Evolutionary conservation across 208 protist species (phyloP), one percentile per base, ranked within the genome.

Genomic region (Vickermania spadyakhi): DNA sequence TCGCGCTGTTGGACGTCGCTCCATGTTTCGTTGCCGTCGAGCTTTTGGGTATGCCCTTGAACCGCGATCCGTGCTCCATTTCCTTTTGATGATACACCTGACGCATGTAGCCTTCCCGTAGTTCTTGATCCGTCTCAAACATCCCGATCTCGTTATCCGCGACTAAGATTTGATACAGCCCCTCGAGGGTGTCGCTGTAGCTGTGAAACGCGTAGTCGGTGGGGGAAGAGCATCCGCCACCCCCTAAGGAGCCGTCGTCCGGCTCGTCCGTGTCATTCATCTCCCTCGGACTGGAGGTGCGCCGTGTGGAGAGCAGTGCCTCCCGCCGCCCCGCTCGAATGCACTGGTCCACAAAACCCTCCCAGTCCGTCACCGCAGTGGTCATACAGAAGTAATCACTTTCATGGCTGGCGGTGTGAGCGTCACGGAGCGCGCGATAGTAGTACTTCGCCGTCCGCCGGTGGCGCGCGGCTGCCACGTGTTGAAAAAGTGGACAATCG

Each of bases 391-490:
- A 86, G 58, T 79, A 90, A 41, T 90, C 83, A 52, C 72, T 81
- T 7, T 84, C 77, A 0, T 57, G 58, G 7, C 69, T 58, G 0
- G 70, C 70, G 31, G 62, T 60, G 0, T 73, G 56, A 26, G 66
- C 60, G 36, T 45, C 36, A 49, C 83, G 83, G 52, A 85, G 55
- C 11, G 73, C 69, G 31, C 83, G 70, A 31, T 77, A 87, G 65
- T 90, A 90, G 59, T 90, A 90, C 71, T 90, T 90, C 3, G 77
- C 80, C n/a, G 83, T 86, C 36, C 79, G 79, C 2, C 71, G 79
- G 36, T 84, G 75, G 1, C 83, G 72, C 1, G 79, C 62, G 54
- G 75, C 62, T 58, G 68, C 81, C 18, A 90, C 56, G 28, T 76
- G 66, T 64, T 66, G 62, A 60, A 90, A 90, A 1, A 90, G 69